These are phyloP conservation scores for Theileria annulata DNA, from an alignment of 169 alveolate genomes.

Conservation along the genomic window DNA sequence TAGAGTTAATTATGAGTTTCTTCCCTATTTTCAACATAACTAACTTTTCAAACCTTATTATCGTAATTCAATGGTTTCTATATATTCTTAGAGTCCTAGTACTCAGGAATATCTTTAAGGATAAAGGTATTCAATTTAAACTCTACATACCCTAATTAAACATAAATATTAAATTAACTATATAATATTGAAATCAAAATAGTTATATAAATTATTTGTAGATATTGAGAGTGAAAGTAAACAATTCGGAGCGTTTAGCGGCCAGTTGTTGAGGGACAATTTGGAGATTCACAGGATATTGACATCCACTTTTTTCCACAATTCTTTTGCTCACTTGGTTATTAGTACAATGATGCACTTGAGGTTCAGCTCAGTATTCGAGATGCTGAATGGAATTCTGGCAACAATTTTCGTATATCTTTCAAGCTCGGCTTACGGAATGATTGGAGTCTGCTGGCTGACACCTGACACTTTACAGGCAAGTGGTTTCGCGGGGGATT, in stretches of 20 bases:
- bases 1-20: conserved; percentile 20
- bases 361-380: conserved; percentile 64
- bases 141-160: background rate
- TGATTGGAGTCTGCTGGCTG: conserved; percentile 55
- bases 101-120: background rate
- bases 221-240: conserved; percentile 26
- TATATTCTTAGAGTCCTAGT: conserved; percentile 23
- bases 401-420: conserved; percentile 46
- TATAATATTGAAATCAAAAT: background rate
- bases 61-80: conserved; percentile 53
- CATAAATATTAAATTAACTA: background rate
- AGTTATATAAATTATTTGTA: background rate
- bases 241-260: conserved; percentile 54
- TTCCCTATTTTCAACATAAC: conserved; percentile 36
- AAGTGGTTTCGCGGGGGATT: conserved; percentile 66
- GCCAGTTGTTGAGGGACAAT: conserved; percentile 30
- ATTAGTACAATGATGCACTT: conserved; percentile 66
- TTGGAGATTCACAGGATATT: conserved; percentile 44
- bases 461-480: conserved; percentile 47
- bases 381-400: conserved; percentile 42
- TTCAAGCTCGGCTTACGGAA: conserved; percentile 54
- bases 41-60: conserved; percentile 31
- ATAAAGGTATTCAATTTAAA: conserved; percentile 13
- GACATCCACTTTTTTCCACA: conserved; percentile 62
- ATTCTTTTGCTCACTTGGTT: conserved; percentile 52